phyloP scores from a whole-genome alignment of 1,139 yeast species.

The Komagataea norvegica region DNA sequence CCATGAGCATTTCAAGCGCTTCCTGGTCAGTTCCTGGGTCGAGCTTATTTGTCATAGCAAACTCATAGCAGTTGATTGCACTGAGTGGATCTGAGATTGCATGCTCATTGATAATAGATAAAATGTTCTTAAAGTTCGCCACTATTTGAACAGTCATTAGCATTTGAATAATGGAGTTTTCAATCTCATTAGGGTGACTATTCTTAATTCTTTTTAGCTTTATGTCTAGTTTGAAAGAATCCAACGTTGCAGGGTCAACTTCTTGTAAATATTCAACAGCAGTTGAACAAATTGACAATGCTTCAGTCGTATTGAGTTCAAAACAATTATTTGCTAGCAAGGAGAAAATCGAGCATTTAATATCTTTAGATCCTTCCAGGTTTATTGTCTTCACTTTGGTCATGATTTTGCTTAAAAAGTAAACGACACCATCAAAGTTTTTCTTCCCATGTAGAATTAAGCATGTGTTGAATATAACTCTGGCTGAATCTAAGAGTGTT shows the following conservation, averaged over 20 bases:
- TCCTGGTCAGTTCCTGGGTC: conserved; percentile 22
- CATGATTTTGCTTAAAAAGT: conserved; percentile 19
- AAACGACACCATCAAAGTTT: conserved; percentile 16
- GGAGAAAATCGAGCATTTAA: conserved; percentile 15
- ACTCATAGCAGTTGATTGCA: conserved; percentile 29
- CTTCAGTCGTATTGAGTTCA: conserved; percentile 13
- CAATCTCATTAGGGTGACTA: conserved; percentile 12
- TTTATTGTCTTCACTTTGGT: conserved; percentile 14
- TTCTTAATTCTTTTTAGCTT: conserved; percentile 16
- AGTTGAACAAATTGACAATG: conserved; percentile 14
- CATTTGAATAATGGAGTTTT: conserved; percentile 29
- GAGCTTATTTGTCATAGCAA: conserved; percentile 26
- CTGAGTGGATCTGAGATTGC: conserved; percentile 21
- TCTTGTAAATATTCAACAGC: conserved; percentile 17
- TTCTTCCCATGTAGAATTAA: conserved; percentile 18
- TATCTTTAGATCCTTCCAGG: conserved; percentile 1
- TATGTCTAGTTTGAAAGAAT: conserved; percentile 23
- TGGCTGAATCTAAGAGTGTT: conserved; percentile 17
- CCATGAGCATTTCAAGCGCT: conserved; percentile 23
- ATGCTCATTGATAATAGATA: conserved; percentile 23
- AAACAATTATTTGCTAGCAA: conserved; percentile 24
- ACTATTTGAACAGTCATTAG: conserved; percentile 24
- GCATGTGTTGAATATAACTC: conserved; percentile 26
- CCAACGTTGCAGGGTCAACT: conserved; percentile 17
- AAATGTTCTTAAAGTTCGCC: conserved; percentile 16